Evolutionary conservation across 2,329 filamentous ascomycete genomes (phyloP).

Genomic region (Venturia aucupariae): DNA sequence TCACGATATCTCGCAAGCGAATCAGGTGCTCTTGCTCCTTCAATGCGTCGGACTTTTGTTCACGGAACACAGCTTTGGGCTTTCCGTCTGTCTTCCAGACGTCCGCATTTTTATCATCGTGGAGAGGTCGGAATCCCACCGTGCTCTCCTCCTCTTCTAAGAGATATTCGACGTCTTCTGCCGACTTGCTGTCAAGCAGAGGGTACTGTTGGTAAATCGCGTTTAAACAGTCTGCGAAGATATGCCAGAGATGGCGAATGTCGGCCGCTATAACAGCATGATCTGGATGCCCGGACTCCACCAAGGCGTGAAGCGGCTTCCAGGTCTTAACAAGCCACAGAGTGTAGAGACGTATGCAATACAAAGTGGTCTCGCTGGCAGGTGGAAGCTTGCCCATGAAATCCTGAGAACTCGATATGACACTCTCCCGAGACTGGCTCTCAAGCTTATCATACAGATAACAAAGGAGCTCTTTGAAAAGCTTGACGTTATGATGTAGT

Average conservation of each 20-base stretch:
- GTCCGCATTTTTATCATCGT: conserved; percentile 39
- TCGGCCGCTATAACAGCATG: conserved; percentile 37
- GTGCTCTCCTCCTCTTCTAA: conserved; percentile 60
- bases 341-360: conserved; percentile 54
- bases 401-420: conserved; percentile 25
- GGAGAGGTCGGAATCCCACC: conserved; percentile 54
- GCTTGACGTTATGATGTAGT: conserved; percentile 68
- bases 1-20: conserved; percentile 13
- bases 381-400: neutral
- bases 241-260: conserved; percentile 47
- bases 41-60: conserved; percentile 40
- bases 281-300: conserved; percentile 44
- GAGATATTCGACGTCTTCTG: conserved; percentile 51
- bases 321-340: conserved; percentile 54
- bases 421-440: conserved; percentile 36
- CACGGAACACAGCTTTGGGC: conserved; percentile 34
- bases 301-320: conserved; percentile 40
- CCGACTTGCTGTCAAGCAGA: conserved; percentile 49
- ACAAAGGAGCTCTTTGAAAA: conserved; percentile 63
- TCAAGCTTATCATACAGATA: conserved; percentile 62
- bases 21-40: conserved; percentile 41
- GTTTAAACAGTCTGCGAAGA: conserved; percentile 48
- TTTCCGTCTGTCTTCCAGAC: conserved; percentile 41
- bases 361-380: neutral
- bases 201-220: conserved; percentile 39